phyloP scores from a whole-genome alignment of 1,284 basidiomycete species.

The Cystobasidium sp. region DNA sequence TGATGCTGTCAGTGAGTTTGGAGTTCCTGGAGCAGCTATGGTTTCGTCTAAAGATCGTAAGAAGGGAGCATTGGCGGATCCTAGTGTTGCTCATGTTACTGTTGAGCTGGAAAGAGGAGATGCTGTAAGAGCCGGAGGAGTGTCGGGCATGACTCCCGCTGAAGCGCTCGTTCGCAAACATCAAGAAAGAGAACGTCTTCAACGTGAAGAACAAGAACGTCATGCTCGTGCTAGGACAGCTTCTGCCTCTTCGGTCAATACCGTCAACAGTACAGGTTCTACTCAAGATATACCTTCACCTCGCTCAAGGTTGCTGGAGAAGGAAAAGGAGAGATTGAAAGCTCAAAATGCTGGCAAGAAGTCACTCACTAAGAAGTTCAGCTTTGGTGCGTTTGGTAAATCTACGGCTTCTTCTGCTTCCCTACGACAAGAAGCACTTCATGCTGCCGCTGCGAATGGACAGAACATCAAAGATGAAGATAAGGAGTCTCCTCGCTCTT shows the following conservation, averaged over 20 bases:
- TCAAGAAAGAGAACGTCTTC: constrained; percentile 52
- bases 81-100: constrained; percentile 79
- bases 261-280: not conserved
- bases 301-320: constrained; percentile 54
- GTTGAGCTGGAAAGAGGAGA: constrained; percentile 78
- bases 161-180: constrained; percentile 89
- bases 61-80: constrained; percentile 71
- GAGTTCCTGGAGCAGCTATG: constrained; percentile 43
- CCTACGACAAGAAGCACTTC: constrained; percentile 24
- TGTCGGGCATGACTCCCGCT: constrained; percentile 81
- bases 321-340: constrained; percentile 58
- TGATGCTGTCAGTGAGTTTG: constrained; percentile 43
- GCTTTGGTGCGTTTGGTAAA: constrained; percentile 49
- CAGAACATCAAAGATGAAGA: not conserved
- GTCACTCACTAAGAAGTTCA: constrained; percentile 55
- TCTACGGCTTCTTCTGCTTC: constrained; percentile 30
- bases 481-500: constrained; percentile 20
- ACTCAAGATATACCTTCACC: constrained; percentile 59
- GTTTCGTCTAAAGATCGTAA: constrained; percentile 68
- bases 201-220: constrained; percentile 18
- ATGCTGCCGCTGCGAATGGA: not conserved
- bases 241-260: constrained; percentile 55
- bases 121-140: constrained; percentile 58
- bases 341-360: constrained; percentile 50
- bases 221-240: constrained; percentile 68